A percentile compares a stretch with the other conserved stretches of the same genome.
phyloP scores from a whole-genome alignment of 2,329 filamentous ascomycete genomes.

The Fusarium nanum region DNA sequence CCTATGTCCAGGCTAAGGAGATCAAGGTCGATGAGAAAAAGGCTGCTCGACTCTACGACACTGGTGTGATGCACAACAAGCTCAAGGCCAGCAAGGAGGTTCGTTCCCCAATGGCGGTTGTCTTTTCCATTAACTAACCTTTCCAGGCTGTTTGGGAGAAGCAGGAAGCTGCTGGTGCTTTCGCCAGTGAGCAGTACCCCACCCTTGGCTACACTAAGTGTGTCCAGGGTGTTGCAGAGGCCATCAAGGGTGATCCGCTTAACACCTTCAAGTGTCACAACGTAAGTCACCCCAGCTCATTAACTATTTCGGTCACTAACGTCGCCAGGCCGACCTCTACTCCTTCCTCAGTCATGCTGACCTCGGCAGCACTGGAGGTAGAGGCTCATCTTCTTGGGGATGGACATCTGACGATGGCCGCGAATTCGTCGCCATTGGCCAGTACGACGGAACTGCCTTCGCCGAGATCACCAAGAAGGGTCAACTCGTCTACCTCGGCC shows the following conservation, averaged over 20 bases:
- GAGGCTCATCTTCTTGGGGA: slow-evolving; percentile 59
- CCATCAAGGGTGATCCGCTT: slow-evolving; percentile 57
- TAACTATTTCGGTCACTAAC: background rate
- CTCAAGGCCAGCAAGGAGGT: slow-evolving; percentile 36
- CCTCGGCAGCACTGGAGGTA: slow-evolving; percentile 58
- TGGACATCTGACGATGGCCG: slow-evolving; percentile 60
- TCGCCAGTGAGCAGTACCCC: slow-evolving; percentile 52
- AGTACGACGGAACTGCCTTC: slow-evolving; percentile 63
- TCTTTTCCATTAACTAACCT: background rate
- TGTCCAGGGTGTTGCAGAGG: slow-evolving; percentile 56
- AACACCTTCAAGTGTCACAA: slow-evolving; percentile 63
- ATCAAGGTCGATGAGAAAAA: slow-evolving; percentile 29
- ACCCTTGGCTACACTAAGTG: slow-evolving; percentile 56
- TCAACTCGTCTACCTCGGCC: slow-evolving; percentile 59
- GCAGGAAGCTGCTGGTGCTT: slow-evolving; percentile 50
- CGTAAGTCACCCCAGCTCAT: slow-evolving; percentile 42
- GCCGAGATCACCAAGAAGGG: slow-evolving; percentile 60
- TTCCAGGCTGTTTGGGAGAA: slow-evolving; percentile 49
- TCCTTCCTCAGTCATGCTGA: slow-evolving; percentile 66
- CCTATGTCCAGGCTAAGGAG: slow-evolving; percentile 33
- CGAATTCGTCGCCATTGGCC: slow-evolving; percentile 62
- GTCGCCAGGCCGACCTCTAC: slow-evolving; percentile 58
- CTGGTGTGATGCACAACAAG: slow-evolving; percentile 35
- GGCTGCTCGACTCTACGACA: slow-evolving; percentile 33
- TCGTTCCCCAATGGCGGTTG: rapidly evolving